phyloP scores from a whole-genome alignment of 768 basidiomycete species.

The Lepiota venenata region DNA sequence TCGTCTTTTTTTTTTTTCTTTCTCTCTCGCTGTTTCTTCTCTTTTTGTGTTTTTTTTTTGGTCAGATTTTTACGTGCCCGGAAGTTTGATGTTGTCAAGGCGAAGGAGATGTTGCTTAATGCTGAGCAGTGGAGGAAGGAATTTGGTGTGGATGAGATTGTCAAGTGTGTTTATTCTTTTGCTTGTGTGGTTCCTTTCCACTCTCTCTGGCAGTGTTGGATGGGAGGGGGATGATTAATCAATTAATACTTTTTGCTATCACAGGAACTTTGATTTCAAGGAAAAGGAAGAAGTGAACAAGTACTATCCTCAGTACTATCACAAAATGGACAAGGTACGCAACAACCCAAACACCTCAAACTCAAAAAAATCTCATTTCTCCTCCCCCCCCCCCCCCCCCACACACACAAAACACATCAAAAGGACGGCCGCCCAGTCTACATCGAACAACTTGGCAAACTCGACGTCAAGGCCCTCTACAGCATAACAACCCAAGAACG shows the following conservation, averaged over 20 bases:
- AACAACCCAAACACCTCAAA: neutral
- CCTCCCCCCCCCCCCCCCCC: neutral
- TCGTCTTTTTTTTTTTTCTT: too few relatives aligned
- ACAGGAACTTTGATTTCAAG: slow-evolving; percentile 81
- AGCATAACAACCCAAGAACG: slow-evolving; percentile 81
- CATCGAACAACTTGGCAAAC: slow-evolving; percentile 87
- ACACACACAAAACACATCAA: neutral
- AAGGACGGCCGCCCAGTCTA: slow-evolving; percentile 96
- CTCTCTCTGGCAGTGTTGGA: too few relatives aligned
- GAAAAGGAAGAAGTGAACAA: slow-evolving; percentile 84
- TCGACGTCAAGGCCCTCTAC: slow-evolving; percentile 86
- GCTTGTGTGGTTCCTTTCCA: slow-evolving; percentile 3
- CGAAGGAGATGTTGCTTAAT: slow-evolving; percentile 80
- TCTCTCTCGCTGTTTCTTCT: too few relatives aligned
- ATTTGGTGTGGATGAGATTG: slow-evolving; percentile 75
- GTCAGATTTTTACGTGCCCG: slow-evolving; percentile 86
- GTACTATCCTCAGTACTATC: slow-evolving; percentile 95
- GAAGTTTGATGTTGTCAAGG: slow-evolving; percentile 81
- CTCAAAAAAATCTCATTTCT: slow-evolving; percentile 1
- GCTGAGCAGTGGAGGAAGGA: slow-evolving; percentile 90
- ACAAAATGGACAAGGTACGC: slow-evolving; percentile 88
- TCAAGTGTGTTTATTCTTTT: slow-evolving; percentile 43
- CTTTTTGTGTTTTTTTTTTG: too few relatives aligned
- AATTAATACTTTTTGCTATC: too few relatives aligned
- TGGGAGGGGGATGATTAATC: neutral